phyloP scores from a whole-genome alignment of 1,284 basidiomycete species.

The Pholiota adiposa region DNA sequence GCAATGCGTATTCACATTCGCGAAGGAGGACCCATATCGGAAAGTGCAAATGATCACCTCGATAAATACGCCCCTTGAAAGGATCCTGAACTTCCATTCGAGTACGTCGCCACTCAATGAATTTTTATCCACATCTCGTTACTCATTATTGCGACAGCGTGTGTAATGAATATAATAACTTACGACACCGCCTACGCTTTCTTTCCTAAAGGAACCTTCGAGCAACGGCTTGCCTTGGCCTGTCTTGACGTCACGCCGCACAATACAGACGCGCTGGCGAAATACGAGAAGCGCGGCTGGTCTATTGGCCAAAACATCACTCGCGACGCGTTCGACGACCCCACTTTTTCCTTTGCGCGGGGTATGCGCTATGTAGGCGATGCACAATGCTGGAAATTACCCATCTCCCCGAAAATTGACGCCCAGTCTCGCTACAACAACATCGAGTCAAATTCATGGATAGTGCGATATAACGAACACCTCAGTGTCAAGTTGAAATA shows the following conservation, averaged over 20 bases:
- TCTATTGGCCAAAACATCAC: conserved; percentile 6
- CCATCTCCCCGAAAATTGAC: conserved; percentile 16
- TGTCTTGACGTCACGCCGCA: background rate
- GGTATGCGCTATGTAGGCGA: conserved; percentile 21
- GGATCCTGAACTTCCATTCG: conserved; percentile 47
- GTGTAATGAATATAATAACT: conserved; percentile 44
- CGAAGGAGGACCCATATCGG: conserved; percentile 18
- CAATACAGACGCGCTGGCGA: conserved; percentile 7
- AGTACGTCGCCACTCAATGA: conserved; percentile 33
- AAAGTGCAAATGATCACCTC: conserved; percentile 43
- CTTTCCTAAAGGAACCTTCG: conserved; percentile 27
- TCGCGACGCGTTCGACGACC: conserved; percentile 9
- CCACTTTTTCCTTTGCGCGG: conserved; percentile 11
- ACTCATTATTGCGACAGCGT: conserved; percentile 23
- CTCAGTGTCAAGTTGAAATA: background rate
- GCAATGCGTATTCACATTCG: conserved; percentile 28
- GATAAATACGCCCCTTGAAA: conserved; percentile 31
- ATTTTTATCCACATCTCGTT: background rate
- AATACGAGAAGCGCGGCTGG: conserved; percentile 26
- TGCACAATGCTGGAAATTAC: conserved; percentile 23
- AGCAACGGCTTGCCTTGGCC: conserved; percentile 10
- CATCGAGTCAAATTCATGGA: conserved; percentile 19
- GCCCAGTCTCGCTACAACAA: background rate
- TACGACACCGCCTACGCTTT: conserved; percentile 26
- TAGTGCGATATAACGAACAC: background rate